phyloP scores from a whole-genome alignment of 2,329 filamentous ascomycete genomes.

The Acrocalymma vagum region DNA sequence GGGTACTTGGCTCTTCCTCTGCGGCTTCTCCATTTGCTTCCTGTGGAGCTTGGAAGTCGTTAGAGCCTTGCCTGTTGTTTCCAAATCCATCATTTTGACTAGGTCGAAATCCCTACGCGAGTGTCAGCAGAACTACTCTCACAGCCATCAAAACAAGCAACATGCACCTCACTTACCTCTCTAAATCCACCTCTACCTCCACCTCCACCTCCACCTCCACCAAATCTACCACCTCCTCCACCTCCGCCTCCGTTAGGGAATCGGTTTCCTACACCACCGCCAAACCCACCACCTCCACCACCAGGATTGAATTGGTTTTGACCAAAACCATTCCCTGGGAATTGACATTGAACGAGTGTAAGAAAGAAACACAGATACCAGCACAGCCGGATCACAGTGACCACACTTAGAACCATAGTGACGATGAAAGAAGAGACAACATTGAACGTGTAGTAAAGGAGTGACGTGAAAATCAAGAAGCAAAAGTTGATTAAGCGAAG shows the following conservation, averaged over 20 bases:
- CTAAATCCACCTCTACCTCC: constrained; percentile 3
- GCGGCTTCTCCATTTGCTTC: neutral
- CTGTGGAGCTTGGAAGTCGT: neutral
- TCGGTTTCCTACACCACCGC: neutral
- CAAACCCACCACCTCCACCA: constrained; percentile 4
- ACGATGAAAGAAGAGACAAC: constrained; percentile 9
- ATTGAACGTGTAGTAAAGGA: constrained; percentile 8
- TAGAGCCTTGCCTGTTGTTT: neutral
- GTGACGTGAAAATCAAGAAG: constrained; percentile 5
- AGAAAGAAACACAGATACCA: constrained; percentile 22
- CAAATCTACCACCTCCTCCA: constrained; percentile 3
- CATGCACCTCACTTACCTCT: constrained; percentile 14
- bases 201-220: neutral
- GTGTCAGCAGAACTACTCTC: neutral
- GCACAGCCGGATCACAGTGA: constrained; percentile 25
- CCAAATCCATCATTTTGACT: neutral
- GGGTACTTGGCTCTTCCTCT: too few species aligned
- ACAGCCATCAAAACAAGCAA: too few species aligned
- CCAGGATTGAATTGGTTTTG: neutral
- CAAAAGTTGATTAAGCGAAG: constrained; percentile 10
- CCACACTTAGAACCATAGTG: constrained; percentile 16
- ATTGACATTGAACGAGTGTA: constrained; percentile 15
- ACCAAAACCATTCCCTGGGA: neutral
- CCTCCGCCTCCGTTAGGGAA: neutral
- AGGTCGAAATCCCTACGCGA: neutral